Percentiles rank a stretch among this genome's conserved stretches.
Conservation (phyloP, 441 rosid genomes). For the Mallotus repandus region DNA sequence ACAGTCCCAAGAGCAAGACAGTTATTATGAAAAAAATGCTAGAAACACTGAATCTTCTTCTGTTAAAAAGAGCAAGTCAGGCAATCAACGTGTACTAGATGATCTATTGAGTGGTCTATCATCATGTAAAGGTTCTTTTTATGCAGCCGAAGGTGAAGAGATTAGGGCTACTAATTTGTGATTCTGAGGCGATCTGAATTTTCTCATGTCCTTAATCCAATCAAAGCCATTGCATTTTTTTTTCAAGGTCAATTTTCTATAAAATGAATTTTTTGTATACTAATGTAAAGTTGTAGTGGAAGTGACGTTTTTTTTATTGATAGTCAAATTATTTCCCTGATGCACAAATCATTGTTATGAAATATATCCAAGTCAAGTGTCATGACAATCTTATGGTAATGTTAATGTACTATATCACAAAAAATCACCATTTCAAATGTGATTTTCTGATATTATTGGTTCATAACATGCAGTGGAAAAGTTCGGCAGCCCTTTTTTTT, state of each 20-base stretch:
- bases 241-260: not conserved
- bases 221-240: not conserved
- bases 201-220: not conserved
- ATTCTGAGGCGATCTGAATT: not conserved
- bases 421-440: too few relatives aligned
- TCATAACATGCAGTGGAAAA: too few relatives aligned
- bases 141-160: conserved; percentile 24
- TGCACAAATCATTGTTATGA: too few relatives aligned
- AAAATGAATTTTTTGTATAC: not conserved
- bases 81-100: conserved; percentile 1
- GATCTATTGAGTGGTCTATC: conserved; percentile 17
- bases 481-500: too few relatives aligned
- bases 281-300: not conserved
- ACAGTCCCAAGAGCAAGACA: conserved; percentile 25
- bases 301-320: not conserved
- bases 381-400: too few relatives aligned
- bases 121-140: conserved; percentile 31
- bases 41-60: conserved; percentile 7
- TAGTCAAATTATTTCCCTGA: too few relatives aligned
- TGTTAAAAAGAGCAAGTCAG: conserved; percentile 13
- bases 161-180: conserved; percentile 25
- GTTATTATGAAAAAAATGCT: conserved; percentile 15
- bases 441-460: too few relatives aligned
- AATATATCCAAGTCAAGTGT: too few relatives aligned
- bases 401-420: too few relatives aligned